A percentile compares a stretch with the other conserved stretches of the same genome.
These are phyloP conservation scores for Saccharomyces hybrid DNA, from an alignment of 1,139 yeast species.

Conservation along the genomic window DNA sequence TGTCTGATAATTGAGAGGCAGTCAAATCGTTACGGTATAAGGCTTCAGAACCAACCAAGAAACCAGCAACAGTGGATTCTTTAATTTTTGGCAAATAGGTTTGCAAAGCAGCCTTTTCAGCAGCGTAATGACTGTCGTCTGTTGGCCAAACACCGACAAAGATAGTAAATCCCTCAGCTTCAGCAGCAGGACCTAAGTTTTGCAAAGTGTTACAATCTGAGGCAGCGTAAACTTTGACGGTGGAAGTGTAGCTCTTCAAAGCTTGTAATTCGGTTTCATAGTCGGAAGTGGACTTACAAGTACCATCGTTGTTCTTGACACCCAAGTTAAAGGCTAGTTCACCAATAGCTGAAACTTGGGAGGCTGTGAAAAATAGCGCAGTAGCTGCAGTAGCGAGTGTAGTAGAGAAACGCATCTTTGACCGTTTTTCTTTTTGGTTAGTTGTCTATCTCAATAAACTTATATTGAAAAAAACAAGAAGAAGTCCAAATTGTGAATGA, in stretches of 20 bases:
- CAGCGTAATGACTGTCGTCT: conserved; percentile 62
- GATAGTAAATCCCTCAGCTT: conserved; percentile 59
- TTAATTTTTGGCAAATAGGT: conserved; percentile 66
- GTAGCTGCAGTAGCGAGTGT: conserved; percentile 20
- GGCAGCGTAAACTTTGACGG: conserved; percentile 75
- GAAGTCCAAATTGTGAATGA: not conserved
- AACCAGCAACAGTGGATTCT: conserved; percentile 55
- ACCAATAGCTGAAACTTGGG: conserved; percentile 31
- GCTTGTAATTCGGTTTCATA: conserved; percentile 55
- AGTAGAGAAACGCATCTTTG: conserved; percentile 29
- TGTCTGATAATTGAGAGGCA: conserved; percentile 56
- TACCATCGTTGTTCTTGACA: conserved; percentile 57
- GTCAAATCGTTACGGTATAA: conserved; percentile 77
- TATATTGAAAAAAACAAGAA: not conserved
- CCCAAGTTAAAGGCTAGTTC: conserved; percentile 70
- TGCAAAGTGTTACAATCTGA: conserved; percentile 83
- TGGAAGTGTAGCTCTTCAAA: conserved; percentile 48
- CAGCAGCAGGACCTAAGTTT: conserved; percentile 80
- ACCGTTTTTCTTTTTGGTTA: not conserved
- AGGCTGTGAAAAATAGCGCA: conserved; percentile 20
- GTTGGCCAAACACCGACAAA: conserved; percentile 89
- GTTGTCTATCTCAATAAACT: not conserved
- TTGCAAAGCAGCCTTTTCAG: conserved; percentile 61
- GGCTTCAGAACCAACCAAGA: conserved; percentile 89
- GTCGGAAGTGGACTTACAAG: conserved; percentile 64